Percentiles rank a stretch among this genome's conserved stretches.
Evolutionary conservation across 257 asterid species (phyloP).

Genomic region (Coffea eugenioides): DNA sequence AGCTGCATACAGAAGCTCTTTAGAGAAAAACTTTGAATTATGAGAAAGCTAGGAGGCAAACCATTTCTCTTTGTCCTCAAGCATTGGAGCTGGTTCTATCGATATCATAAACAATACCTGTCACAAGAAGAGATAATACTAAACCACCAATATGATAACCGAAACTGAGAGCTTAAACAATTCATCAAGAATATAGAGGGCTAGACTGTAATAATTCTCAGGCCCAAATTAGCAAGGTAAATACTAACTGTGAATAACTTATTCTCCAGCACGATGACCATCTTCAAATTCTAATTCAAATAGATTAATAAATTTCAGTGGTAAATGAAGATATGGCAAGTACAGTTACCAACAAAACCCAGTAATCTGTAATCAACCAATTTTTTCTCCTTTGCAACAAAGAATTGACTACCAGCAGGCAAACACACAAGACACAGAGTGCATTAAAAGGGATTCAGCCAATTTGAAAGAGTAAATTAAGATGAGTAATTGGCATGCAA

Average conservation of each 20-base stretch:
- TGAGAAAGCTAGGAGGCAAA: slow-evolving; percentile 38
- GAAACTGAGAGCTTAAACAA: background rate
- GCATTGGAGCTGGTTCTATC: slow-evolving; percentile 99
- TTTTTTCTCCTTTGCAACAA: background rate
- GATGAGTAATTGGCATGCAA: background rate
- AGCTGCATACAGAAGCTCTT: background rate
- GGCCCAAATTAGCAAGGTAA: background rate
- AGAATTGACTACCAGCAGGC: background rate
- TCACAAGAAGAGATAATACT: slow-evolving; percentile 35
- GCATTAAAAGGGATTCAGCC: background rate
- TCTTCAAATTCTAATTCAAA: background rate
- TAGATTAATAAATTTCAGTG: background rate
- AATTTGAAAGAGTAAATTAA: background rate
- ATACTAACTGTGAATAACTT: background rate
- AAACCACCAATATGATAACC: slow-evolving; percentile 24
- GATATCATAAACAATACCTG: slow-evolving; percentile 97
- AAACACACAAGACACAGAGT: background rate
- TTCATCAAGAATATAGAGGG: background rate
- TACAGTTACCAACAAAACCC: background rate
- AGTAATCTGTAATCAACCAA: background rate
- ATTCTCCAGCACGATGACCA: background rate
- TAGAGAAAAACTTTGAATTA: slow-evolving; percentile 11
- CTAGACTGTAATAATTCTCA: background rate
- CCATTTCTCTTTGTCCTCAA: slow-evolving; percentile 98
- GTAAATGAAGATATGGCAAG: background rate